Conservation (phyloP, 768 basidiomycete genomes). For the Cystobasidium ongulense region DNA sequence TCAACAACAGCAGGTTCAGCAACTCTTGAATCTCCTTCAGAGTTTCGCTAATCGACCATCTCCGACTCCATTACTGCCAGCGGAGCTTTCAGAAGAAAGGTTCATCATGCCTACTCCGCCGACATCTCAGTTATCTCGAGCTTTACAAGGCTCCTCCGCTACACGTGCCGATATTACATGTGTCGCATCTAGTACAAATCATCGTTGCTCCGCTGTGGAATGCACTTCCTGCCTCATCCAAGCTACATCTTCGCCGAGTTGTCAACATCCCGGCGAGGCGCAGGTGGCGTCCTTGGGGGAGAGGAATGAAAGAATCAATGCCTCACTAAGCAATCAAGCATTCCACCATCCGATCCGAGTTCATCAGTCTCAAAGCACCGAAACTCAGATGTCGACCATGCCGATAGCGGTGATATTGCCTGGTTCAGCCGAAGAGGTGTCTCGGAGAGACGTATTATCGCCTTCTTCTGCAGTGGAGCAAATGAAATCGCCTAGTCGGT, state of each 20-base stretch:
- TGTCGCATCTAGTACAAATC: background rate
- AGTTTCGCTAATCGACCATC: background rate
- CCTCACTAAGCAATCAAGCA: too few relatives aligned
- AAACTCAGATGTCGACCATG: background rate
- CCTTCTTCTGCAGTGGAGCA: too few relatives aligned
- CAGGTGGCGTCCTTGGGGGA: too few relatives aligned
- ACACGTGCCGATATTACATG: background rate
- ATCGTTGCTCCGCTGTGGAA: background rate
- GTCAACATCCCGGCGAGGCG: too few relatives aligned
- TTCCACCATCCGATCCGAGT: too few relatives aligned
- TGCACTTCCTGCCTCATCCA: background rate
- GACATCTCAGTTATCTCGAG: background rate
- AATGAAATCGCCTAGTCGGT: background rate
- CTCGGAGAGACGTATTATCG: too few relatives aligned
- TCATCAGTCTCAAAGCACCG: background rate
- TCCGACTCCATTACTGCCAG: background rate
- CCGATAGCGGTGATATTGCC: background rate
- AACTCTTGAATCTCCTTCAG: background rate
- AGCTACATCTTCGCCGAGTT: background rate
- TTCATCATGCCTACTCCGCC: background rate
- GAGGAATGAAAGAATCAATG: too few relatives aligned
- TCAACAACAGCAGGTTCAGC: background rate
- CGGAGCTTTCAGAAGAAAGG: background rate
- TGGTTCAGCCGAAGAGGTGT: background rate
- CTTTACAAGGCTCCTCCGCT: background rate